Conservation (phyloP, 1,284 basidiomycete species). For the Thecaphora frezii region DNA sequence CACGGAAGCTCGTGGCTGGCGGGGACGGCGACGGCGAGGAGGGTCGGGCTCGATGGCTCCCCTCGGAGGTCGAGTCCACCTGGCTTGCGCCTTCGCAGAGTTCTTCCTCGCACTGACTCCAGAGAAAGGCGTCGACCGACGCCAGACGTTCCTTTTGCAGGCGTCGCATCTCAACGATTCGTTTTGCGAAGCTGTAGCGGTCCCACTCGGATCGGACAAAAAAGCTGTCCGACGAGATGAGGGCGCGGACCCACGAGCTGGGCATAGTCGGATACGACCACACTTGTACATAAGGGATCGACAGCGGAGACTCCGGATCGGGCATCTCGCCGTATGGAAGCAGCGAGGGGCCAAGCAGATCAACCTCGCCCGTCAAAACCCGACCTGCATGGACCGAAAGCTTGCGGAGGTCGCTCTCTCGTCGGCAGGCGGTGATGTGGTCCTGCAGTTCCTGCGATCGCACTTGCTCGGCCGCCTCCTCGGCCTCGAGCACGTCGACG, state of each 20-base stretch:
- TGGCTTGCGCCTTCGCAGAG: not conserved
- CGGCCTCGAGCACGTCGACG: constrained; percentile 71
- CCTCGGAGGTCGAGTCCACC: not conserved
- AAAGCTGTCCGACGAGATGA: constrained; percentile 76
- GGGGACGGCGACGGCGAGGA: not conserved
- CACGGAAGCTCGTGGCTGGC: not conserved
- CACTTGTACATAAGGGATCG: constrained; percentile 64
- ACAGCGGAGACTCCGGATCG: constrained; percentile 22
- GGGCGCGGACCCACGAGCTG: constrained; percentile 72
- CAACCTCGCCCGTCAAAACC: constrained; percentile 31
- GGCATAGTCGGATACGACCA: constrained; percentile 62
- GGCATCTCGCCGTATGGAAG: constrained; percentile 36
- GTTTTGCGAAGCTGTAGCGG: constrained; percentile 75
- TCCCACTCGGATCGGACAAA: constrained; percentile 79
- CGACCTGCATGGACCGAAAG: constrained; percentile 23
- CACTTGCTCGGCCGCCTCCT: constrained; percentile 62
- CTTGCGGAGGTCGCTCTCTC: constrained; percentile 14
- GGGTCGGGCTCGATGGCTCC: not conserved
- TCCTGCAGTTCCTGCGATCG: constrained; percentile 28
- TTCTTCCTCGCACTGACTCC: not conserved
- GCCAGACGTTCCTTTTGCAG: constrained; percentile 50
- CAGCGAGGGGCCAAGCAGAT: constrained; percentile 30
- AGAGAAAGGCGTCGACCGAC: not conserved
- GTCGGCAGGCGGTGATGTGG: constrained; percentile 21
- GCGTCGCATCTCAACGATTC: constrained; percentile 74